Percentiles rank a stretch among this genome's conserved stretches.
phyloP scores from a whole-genome alignment of 257 asterid genomes.

The Solanum commersonii region DNA sequence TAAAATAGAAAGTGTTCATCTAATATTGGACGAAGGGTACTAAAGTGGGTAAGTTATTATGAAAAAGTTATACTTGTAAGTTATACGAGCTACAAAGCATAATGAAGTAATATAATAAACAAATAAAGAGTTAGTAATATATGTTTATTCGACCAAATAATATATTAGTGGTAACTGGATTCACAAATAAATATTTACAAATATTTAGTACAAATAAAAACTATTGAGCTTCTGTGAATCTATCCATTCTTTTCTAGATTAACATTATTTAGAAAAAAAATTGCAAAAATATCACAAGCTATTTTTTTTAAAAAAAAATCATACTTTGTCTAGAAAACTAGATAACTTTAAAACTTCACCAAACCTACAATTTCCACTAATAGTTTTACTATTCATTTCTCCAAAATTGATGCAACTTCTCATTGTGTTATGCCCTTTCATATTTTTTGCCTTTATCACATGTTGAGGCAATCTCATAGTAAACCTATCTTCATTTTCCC shows the following conservation, averaged over 20 bases:
- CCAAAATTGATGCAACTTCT: conserved; percentile 57
- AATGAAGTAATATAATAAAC: too few relatives aligned
- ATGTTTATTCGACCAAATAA: not conserved
- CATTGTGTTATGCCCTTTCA: conserved; percentile 37
- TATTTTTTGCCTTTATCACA: conserved; percentile 29
- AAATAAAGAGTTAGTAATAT: not conserved
- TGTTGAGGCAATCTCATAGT: conserved; percentile 60
- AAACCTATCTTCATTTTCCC: conserved; percentile 44
- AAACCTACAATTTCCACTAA: conserved; percentile 7
- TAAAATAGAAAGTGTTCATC: not conserved
- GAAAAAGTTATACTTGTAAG: not conserved
- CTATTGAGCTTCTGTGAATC: not conserved
- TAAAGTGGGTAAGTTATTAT: too few relatives aligned
- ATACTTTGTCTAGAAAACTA: not conserved
- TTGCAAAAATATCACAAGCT: not conserved
- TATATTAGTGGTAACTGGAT: not conserved
- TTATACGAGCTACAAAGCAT: too few relatives aligned
- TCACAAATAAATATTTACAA: not conserved
- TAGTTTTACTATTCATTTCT: conserved; percentile 19
- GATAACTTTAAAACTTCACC: conserved; percentile 12
- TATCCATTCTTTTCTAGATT: not conserved
- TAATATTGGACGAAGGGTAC: not conserved
- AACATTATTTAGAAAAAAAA: not conserved
- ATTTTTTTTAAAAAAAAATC: not conserved
- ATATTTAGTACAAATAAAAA: not conserved